Evolutionary conservation across 2,329 filamentous ascomycete genomes (phyloP), one percentile per base, ranked within the genome.

Genomic region (Trichoderma sp.): DNA sequence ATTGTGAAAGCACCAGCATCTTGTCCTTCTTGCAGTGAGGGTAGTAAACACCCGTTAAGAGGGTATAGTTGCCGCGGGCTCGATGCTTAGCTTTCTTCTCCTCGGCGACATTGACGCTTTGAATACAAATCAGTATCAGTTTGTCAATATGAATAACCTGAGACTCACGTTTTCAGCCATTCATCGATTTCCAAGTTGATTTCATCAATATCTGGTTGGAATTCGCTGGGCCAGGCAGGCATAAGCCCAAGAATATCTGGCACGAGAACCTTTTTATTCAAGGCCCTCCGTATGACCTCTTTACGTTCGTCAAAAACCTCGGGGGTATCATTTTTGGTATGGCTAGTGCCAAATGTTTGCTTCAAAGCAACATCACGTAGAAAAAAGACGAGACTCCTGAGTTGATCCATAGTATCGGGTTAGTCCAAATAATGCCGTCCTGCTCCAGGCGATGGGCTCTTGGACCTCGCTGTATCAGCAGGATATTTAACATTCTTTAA

Each of bases 31-130:
- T 57, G 11, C 70, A 68, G 8, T 68, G 28, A 12, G 63, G 63
- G 20, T 71, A 71, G 20, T 68, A 68, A 36, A 68, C 3, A 15
- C 50, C 63, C n/a, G 63, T 32, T 9, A 71, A 7, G 4, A 61
- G 36, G 3, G 58, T 68, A 68, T 71, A 71, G 39, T 71, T 61
- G 23, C 70, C 70, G 8, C 28, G 28, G 23, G 63, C n/a, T 6
- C 70, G 39, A 17, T 71, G 70, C n/a, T 68, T 71, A 12, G 34
- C 15, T 23, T 61, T 68, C 9, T 68, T 71, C 63, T 68, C 57
- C 20, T 68, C 34, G 6, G 50, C 32, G 3, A 71, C 34, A 7
- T 68, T 61, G 28, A 71, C 63, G 53, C 70, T 71, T 28, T 5
- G 7, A 11, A 68, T 4, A 9, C 39, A 3, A 57, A 15, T 70